Percentiles rank a stretch among this genome's conserved stretches.
These are phyloP conservation scores for Flueggea neowawraea DNA, from an alignment of 441 rosid genomes.

Conservation along the genomic window DNA sequence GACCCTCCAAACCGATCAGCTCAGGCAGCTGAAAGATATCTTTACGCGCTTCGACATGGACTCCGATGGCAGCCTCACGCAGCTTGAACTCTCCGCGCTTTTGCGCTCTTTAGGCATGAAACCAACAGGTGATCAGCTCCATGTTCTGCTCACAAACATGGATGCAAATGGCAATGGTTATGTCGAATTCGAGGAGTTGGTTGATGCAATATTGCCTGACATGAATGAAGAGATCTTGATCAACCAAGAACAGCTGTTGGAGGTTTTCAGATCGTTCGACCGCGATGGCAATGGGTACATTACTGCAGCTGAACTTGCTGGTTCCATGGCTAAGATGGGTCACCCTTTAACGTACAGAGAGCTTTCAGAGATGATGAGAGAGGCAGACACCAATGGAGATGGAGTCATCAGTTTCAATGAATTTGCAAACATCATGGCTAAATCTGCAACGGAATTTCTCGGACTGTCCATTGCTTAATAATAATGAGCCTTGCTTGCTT, in stretches of 20 bases:
- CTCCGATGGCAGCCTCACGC: slow-evolving; percentile 83
- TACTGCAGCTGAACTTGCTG: slow-evolving; percentile 81
- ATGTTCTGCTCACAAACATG: slow-evolving; percentile 49
- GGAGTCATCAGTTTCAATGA: slow-evolving; percentile 82
- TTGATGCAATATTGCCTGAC: slow-evolving; percentile 66
- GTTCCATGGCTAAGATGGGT: slow-evolving; percentile 88
- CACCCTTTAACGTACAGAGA: slow-evolving; percentile 77
- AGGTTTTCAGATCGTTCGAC: slow-evolving; percentile 70
- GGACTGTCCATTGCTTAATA: slow-evolving; percentile 34
- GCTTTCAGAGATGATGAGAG: slow-evolving; percentile 80
- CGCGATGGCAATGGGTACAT: slow-evolving; percentile 80
- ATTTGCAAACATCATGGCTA: slow-evolving; percentile 70
- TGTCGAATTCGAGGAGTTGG: slow-evolving; percentile 76
- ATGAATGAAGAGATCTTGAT: slow-evolving; percentile 52
- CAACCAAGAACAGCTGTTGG: slow-evolving; percentile 67
- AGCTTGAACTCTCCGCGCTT: slow-evolving; percentile 80
- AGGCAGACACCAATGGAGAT: slow-evolving; percentile 88
- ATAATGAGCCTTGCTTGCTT: not conserved
- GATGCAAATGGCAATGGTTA: slow-evolving; percentile 78
- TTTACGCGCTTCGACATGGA: slow-evolving; percentile 75
- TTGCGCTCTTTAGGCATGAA: slow-evolving; percentile 74
- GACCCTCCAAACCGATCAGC: slow-evolving; percentile 43
- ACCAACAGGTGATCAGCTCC: slow-evolving; percentile 69
- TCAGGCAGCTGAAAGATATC: slow-evolving; percentile 65
- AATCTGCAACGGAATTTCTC: slow-evolving; percentile 79